These are phyloP conservation scores for Aegilops umbellulata DNA, from an alignment of 176 grass and related monocot species.

Conservation along the genomic window DNA sequence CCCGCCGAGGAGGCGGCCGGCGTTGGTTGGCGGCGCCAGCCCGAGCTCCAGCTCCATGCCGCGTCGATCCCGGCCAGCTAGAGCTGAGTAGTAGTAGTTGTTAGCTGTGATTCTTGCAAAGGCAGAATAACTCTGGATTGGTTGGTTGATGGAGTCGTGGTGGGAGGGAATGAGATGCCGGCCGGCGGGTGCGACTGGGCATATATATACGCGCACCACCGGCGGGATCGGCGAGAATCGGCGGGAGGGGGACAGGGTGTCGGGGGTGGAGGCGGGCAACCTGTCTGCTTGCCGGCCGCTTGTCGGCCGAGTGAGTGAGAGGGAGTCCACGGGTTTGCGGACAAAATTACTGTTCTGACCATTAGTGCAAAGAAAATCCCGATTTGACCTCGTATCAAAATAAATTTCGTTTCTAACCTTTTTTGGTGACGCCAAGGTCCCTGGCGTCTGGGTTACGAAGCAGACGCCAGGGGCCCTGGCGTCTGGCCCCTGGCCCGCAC, in stretches of 20 bases:
- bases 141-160: constrained; percentile 3
- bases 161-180: constrained; percentile 2
- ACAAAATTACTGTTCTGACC: no score
- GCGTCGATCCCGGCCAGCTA: neutral
- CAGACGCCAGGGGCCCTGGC: no score
- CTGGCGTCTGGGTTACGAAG: no score
- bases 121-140: no score
- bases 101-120: neutral
- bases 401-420: no score
- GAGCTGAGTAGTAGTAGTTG: neutral
- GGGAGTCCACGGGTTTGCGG: constrained; percentile 1
- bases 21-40: constrained; percentile 53
- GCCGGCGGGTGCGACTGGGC: neutral
- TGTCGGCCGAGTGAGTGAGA: neutral
- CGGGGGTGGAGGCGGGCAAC: constrained; percentile 40
- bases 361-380: no score
- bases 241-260: constrained; percentile 47
- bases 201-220: neutral
- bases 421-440: no score
- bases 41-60: constrained; percentile 87
- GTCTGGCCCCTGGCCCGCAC: no score
- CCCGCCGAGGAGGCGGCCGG: neutral
- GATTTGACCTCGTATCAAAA: no score
- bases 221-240: constrained; percentile 27
- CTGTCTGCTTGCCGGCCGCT: constrained; percentile 23